Evolutionary conservation across 1,139 yeast genomes (phyloP).

Genomic region (Blastobotrys aristatus): DNA sequence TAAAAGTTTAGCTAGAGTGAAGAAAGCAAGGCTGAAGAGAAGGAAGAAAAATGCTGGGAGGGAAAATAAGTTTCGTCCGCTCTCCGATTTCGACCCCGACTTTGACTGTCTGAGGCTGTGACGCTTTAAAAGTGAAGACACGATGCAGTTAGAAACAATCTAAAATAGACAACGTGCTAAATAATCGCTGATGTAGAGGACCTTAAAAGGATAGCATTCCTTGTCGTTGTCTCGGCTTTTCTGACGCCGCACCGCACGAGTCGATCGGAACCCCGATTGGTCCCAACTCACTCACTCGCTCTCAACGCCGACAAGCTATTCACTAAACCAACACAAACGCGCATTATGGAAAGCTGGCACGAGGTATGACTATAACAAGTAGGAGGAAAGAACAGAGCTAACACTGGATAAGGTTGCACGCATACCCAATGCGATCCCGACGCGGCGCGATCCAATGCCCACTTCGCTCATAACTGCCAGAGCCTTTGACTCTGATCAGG

Average conservation of each 20-base stretch:
- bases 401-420: slow-evolving; percentile 28
- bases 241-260: background rate
- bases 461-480: slow-evolving; percentile 36
- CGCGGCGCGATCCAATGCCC: slow-evolving; percentile 25
- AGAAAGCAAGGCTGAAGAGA: background rate
- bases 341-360: slow-evolving; percentile 49
- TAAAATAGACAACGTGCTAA: too few species aligned
- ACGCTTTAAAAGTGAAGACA: too few species aligned
- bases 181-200: too few species aligned
- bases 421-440: slow-evolving; percentile 26
- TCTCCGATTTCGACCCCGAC: too few species aligned
- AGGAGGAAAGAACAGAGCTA: background rate
- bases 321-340: too few species aligned
- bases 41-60: too few species aligned
- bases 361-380: slow-evolving; percentile 34
- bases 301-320: too few species aligned
- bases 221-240: too few species aligned
- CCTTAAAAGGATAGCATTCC: too few species aligned
- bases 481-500: slow-evolving; percentile 64
- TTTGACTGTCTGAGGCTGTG: too few species aligned
- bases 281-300: background rate
- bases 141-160: too few species aligned
- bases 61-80: too few species aligned
- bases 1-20: background rate
- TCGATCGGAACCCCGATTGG: background rate